Conservation (phyloP, 2,329 filamentous ascomycete genomes). For the Pseudocercospora macadamiae region DNA sequence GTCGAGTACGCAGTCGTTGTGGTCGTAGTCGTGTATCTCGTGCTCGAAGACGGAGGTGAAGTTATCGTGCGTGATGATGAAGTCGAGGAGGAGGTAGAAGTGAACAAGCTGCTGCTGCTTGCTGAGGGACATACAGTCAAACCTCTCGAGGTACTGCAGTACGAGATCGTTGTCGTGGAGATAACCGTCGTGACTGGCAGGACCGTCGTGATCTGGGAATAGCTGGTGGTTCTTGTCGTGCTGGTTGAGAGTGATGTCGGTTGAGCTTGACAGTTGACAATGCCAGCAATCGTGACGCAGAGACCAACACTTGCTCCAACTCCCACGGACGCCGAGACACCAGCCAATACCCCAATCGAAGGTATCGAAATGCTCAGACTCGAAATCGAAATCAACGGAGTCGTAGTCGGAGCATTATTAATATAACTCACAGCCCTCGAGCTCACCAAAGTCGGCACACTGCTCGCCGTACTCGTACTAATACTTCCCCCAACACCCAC, state of each 20-base stretch:
- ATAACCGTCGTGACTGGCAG: constrained; percentile 28
- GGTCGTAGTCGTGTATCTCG: background rate
- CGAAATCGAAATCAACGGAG: constrained; percentile 5
- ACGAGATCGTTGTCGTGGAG: constrained; percentile 31
- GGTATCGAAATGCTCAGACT: no score
- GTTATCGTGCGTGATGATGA: background rate
- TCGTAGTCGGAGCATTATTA: constrained; percentile 5
- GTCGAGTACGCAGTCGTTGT: background rate
- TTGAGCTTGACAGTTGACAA: background rate
- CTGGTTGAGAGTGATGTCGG: constrained; percentile 9
- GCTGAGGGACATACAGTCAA: background rate
- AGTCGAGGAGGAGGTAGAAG: background rate
- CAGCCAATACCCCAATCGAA: no score
- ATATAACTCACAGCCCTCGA: constrained; percentile 11
- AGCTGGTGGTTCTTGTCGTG: constrained; percentile 14
- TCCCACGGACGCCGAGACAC: background rate
- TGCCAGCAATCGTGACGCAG: background rate
- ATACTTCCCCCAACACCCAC: constrained; percentile 9
- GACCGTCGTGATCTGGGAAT: constrained; percentile 16
- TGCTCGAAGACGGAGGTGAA: background rate
- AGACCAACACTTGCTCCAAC: constrained; percentile 7
- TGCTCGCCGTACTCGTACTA: constrained; percentile 9
- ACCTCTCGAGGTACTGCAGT: constrained; percentile 19
- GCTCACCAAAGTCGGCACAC: constrained; percentile 13
- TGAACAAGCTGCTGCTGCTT: background rate